Evolutionary conservation across 164 flowering plant species (phyloP).

Genomic region (Dillenia turbinata): DNA sequence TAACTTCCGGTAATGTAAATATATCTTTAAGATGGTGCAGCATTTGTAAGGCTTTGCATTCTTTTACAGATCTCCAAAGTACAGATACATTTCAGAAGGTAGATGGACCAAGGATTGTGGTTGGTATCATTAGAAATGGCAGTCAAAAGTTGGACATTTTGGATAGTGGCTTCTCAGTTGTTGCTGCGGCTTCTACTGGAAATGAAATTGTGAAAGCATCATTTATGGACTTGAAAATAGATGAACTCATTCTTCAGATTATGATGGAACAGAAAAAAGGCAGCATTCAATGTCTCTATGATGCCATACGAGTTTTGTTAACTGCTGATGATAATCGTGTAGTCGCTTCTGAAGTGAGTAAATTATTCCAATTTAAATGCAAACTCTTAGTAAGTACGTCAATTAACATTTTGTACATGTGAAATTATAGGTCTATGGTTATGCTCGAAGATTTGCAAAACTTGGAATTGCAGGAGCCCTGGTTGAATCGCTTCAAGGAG

Average conservation of each 20-base stretch:
- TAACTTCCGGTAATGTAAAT: too few species aligned
- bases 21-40: too few species aligned
- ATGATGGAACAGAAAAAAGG: slow-evolving; percentile 30
- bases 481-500: slow-evolving; percentile 62
- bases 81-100: slow-evolving; percentile 51
- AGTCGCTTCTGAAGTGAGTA: slow-evolving; percentile 93
- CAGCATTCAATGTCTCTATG: slow-evolving; percentile 54
- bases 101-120: slow-evolving; percentile 56
- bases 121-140: slow-evolving; percentile 37
- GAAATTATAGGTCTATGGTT: slow-evolving; percentile 75
- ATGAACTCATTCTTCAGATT: slow-evolving; percentile 55
- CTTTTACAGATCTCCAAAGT: slow-evolving; percentile 64
- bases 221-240: slow-evolving; percentile 82
- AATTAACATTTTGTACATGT: too few species aligned
- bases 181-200: slow-evolving; percentile 84
- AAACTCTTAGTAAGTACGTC: too few species aligned
- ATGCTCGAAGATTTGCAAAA: slow-evolving; percentile 89
- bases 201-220: slow-evolving; percentile 82
- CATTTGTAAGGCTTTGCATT: not conserved
- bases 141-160: slow-evolving; percentile 37
- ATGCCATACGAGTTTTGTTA: slow-evolving; percentile 66
- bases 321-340: slow-evolving; percentile 92
- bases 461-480: slow-evolving; percentile 76
- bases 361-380: not conserved
- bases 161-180: slow-evolving; percentile 63